Evolutionary conservation across 2,329 filamentous ascomycete species (phyloP), one percentile per base, ranked within the genome.

Genomic region (Colletotrichum graminicola): DNA sequence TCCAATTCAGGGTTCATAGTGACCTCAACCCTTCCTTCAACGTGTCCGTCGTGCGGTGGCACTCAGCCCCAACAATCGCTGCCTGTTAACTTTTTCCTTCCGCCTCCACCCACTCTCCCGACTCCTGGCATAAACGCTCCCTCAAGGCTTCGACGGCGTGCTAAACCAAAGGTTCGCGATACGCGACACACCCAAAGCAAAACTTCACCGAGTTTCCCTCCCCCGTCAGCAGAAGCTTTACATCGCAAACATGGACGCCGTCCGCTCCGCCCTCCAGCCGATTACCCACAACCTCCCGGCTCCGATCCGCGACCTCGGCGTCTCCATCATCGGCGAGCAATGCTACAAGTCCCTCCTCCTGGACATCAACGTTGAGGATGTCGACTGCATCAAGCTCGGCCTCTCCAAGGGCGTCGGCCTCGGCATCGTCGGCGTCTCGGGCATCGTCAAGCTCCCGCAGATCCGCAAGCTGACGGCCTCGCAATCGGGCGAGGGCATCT

Each of bases 391-490:
- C 77, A 96, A 96, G 80, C 90, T 98, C 62, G 95, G 91, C 76
- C 89, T 98, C 79, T 97, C 93, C 78, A 99, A 99, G 85, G 94
- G 88, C 3, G 91, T 99, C 21, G 95, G 96, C 68, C 92, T 98
- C 76, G 96, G 91, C 80, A 99, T 99, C 83, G 94, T 99, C 79
- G 92, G 89, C 75, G 94, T 94, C 64, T 95, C 93, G 36, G 91
- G 93, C 66, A 90, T 98, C 77, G 95, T 99, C 85, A 99, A 99
- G 85, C 91, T 99, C 34, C 96, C 96, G 0, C 96, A 99, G 86
- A 95, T 99, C 79, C 82, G 98, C 81, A 99, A 99, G 86, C 91
- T 99, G 62, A 83, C 96, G 78, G 87, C 87, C 78, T 94, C 94
- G 59, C 89, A 91, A 77, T 97, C 94, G 61, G 91, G 94, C 36